Base-by-base conservation (phyloP, 306 rosid genomes). In the Lagenaria siceraria region DNA sequence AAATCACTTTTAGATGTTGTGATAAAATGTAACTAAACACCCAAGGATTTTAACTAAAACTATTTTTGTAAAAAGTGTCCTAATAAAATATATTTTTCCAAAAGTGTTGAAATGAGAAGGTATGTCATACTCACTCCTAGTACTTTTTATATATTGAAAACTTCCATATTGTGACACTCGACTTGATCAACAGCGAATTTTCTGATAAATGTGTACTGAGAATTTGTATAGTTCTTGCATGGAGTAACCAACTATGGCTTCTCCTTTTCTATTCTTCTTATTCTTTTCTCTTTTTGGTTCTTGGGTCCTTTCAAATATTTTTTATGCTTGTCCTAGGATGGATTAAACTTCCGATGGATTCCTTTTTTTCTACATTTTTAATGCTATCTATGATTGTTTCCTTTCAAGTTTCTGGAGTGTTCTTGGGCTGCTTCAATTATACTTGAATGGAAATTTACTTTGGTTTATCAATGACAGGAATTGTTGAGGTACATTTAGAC, bases 401-500 rank as follows among this genome's bases (percentile, higher is more conserved):
- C 6, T 27, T 10, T 12, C 59, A 71, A 15, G 59, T 14, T 48
- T 72, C 40, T 73, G 5, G 62, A 11, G 27, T 54, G 27, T 52
- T 52, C 27, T 75, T 75, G 40, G 79, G 54, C 10, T 77, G 55
- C 43, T 55, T 75, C 60, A 71, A 65, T 60, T 71, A 27, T 27
- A 10, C 38, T 40, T 74, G 35, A 46, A 72, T 31, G 29, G 33
- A 10, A 48, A 74, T 58, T 18, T 46, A 38, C 51, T 27, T 51
- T 21, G 83, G 48, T 22, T 33, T 64, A 77, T 62, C 68, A 25
- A 17, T 82, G 19, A 29, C 78, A 94, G 98, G 95, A 54, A 94
- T 94, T 81, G 46, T 92, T 0, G 89, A 92, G 82, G 78, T 94
- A 75, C 87, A 82, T 46, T 85, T 94, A 88, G 86, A 92, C 66